Evolutionary conservation across 1,284 basidiomycete genomes (phyloP), one percentile per base, ranked within the genome.

Genomic region (Gomphus bonarii): DNA sequence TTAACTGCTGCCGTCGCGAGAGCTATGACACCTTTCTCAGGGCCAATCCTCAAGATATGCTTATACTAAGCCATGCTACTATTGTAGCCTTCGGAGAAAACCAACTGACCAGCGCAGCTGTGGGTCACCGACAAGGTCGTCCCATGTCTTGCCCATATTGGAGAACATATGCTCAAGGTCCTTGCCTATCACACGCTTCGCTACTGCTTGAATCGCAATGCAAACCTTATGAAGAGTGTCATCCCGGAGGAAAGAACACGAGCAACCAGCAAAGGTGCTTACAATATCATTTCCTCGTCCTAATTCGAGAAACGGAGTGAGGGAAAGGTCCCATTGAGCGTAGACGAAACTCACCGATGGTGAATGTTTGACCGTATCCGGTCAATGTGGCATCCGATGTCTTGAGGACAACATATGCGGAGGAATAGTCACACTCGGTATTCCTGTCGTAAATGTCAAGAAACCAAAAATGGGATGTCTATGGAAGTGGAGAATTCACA

Each of bases 361-460:
- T 95, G 70, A 97, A 97, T 10, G 93, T 95, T 92, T 95, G 93
- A 38, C 93, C 93, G 65, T 91, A 84, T 35, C 93, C 92, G 54
- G 84, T 79, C 51, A 94, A 81, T 55, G 81, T 78, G 18, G 61
- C 60, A 55, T 84, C 78, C 3, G 76, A 54, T 2, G 93, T 94
- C 63, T 81, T 73, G 57, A 97, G 75, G 7, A 82, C 81, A 50
- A 97, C 76, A 68, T 97, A 97, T 1, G 94, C 94, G 0, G 92
- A 90, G 1, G 90, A 93, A 73, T 97, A 97, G 72, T 97, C 92
- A 71, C 92, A 95, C 59, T 90, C 89, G 44, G 88, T 90, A 72
- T 95, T 95, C 91, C 87, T 89, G 60, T 25, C 43, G 22, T 36
- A 25, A 51, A 43, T n/a, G 16, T 30, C 11, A 53, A 10, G 3